These are phyloP conservation scores for Periconia sp. DNA, from an alignment of 2,329 filamentous ascomycete species.

Conservation along the genomic window DNA sequence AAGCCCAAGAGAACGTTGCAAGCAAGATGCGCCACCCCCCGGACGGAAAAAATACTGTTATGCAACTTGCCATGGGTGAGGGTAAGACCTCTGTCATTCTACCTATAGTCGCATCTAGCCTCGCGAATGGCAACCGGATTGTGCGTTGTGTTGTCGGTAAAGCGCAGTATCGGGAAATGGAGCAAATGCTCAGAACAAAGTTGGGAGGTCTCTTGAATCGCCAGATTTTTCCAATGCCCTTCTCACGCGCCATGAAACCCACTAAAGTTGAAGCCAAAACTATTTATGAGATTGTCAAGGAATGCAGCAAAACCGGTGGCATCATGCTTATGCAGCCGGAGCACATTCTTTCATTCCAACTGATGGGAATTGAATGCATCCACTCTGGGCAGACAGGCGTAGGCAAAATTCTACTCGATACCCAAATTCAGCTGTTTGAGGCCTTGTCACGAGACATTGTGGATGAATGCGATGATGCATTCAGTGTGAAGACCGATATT, in stretches of 20 bases:
- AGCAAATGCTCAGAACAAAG: slow-evolving; percentile 56
- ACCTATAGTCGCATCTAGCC: slow-evolving; percentile 32
- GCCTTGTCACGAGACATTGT: slow-evolving; percentile 56
- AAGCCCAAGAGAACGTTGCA: slow-evolving; percentile 62
- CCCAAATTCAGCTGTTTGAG: slow-evolving; percentile 49
- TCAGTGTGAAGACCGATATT: slow-evolving; percentile 62
- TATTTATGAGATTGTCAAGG: slow-evolving; percentile 45
- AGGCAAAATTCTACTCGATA: slow-evolving; percentile 43
- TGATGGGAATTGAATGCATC: slow-evolving; percentile 60
- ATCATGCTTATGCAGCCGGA: slow-evolving; percentile 65
- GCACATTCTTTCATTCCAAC: slow-evolving; percentile 63
- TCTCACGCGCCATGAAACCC: slow-evolving; percentile 55
- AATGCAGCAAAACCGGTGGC: slow-evolving; percentile 55
- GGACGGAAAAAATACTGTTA: slow-evolving; percentile 22
- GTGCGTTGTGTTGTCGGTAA: slow-evolving; percentile 59
- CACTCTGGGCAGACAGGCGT: slow-evolving; percentile 31
- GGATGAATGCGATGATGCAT: slow-evolving; percentile 67
- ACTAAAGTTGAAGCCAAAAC: slow-evolving; percentile 22
- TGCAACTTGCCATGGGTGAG: slow-evolving; percentile 39
- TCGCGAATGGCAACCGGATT: slow-evolving; percentile 55
- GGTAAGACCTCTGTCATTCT: slow-evolving; percentile 38
- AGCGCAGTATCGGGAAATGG: slow-evolving; percentile 63
- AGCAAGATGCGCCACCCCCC: slow-evolving; percentile 52
- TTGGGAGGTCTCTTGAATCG: slow-evolving; percentile 60
- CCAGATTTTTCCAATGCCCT: slow-evolving; percentile 60